A percentile compares a stretch with the other conserved stretches of the same genome.
phyloP scores from a whole-genome alignment of 805 yeast genomes.

The Pichia ethanolica region DNA sequence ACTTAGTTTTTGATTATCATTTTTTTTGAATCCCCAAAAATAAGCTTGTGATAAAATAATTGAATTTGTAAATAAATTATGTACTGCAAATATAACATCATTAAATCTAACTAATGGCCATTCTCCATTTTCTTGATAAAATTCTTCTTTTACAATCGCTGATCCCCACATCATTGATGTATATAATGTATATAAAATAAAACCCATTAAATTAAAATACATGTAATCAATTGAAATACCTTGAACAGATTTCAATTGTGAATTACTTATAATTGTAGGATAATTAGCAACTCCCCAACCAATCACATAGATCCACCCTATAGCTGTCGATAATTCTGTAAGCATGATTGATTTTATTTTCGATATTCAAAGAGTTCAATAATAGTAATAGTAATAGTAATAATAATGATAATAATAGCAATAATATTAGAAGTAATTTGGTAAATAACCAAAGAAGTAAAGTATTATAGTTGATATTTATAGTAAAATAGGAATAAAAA shows the following conservation, averaged over 20 bases:
- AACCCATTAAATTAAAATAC: constrained; percentile 29
- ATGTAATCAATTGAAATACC: constrained; percentile 30
- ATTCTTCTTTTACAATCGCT: constrained; percentile 23
- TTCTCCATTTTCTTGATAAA: constrained; percentile 18
- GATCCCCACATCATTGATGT: constrained; percentile 20
- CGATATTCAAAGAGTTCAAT: too few relatives aligned
- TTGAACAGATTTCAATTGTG: constrained; percentile 26
- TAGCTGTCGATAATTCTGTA: neutral
- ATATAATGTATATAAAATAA: constrained; percentile 25
- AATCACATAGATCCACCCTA: constrained; percentile 27
- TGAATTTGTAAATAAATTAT: constrained; percentile 23
- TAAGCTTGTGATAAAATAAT: constrained; percentile 27
- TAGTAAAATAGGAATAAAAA: too few relatives aligned
- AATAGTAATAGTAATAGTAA: too few relatives aligned
- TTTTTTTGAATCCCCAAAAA: constrained; percentile 28
- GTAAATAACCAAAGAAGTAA: too few relatives aligned
- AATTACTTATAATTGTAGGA: constrained; percentile 28
- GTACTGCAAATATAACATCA: constrained; percentile 27
- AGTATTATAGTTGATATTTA: too few relatives aligned
- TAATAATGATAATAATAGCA: too few relatives aligned
- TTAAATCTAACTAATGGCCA: constrained; percentile 26
- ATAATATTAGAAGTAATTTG: too few relatives aligned
- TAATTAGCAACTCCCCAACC: constrained; percentile 28
- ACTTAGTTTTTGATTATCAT: constrained; percentile 26
- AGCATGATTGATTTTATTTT: too few relatives aligned